Conservation (phyloP, 768 basidiomycete genomes). For the Pisolithus tinctorius region DNA sequence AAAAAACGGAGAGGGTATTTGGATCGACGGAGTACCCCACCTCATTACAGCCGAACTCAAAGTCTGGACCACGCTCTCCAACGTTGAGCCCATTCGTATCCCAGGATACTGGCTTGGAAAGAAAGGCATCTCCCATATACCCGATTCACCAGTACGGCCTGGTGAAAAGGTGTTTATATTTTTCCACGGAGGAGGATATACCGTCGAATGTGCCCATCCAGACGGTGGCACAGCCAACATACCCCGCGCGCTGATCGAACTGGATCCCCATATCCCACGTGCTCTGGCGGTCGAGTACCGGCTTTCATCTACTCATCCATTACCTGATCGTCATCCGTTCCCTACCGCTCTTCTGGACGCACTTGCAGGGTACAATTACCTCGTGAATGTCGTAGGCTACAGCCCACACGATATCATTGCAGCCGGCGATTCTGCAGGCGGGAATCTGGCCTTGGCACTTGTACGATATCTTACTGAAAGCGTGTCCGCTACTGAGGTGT, state of each 20-base stretch:
- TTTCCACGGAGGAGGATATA: slow-evolving; percentile 62
- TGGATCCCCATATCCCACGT: slow-evolving; percentile 38
- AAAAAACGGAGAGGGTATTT: slow-evolving; percentile 18
- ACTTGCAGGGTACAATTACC: slow-evolving; percentile 67
- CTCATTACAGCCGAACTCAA: slow-evolving; percentile 27
- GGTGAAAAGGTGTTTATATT: slow-evolving; percentile 54
- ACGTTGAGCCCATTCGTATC: slow-evolving; percentile 36
- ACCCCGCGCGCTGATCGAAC: slow-evolving; percentile 39
- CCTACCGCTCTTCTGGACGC: slow-evolving; percentile 72
- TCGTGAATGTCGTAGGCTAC: slow-evolving; percentile 52
- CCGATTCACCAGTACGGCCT: slow-evolving; percentile 28
- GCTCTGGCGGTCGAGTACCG: slow-evolving; percentile 69
- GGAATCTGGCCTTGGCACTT: slow-evolving; percentile 60
- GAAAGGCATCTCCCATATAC: slow-evolving; percentile 30
- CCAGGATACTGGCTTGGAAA: slow-evolving; percentile 56
- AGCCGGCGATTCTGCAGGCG: slow-evolving; percentile 77
- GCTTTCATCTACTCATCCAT: slow-evolving; percentile 42
- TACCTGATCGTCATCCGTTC: slow-evolving; percentile 49
- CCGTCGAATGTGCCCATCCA: slow-evolving; percentile 51
- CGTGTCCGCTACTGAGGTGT: slow-evolving; percentile 16
- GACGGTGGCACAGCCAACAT: slow-evolving; percentile 34
- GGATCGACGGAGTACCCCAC: slow-evolving; percentile 27
- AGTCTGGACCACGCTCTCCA: slow-evolving; percentile 23
- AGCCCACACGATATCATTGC: slow-evolving; percentile 54
- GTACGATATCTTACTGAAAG: slow-evolving; percentile 55